Base-by-base conservation (phyloP, 345 rosid genomes). In the Euphorbia peplus region DNA sequence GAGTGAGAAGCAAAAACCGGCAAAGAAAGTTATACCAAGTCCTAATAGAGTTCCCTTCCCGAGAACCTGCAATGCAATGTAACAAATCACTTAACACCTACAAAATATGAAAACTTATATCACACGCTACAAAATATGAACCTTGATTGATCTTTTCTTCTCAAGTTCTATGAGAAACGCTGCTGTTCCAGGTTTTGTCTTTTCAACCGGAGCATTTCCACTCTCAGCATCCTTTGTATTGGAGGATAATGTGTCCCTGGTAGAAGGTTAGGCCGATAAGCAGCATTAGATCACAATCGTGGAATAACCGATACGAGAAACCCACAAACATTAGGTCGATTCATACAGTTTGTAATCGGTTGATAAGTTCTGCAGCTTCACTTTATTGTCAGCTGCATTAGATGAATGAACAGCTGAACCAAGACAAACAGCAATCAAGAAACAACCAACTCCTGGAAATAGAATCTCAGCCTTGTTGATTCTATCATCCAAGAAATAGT, bases 401-500 rank as follows among this genome's bases (percentile, higher is more conserved):
- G 98, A 93, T 26, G 83, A 50, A 51, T 93, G 97, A 48, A 93
- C 92, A 13, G 87, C 88, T 60, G 97, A 87, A 7, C 88, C 93
- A 8, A 93, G 90, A 75, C 84, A 87, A 67, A 89, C 92, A 18
- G 96, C 97, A 25, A 93, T 70, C 76, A 90, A 75, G 84, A 90
- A 90, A 87, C 97, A 93, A 57, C 80, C 98, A 11, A 90, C 90
- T 0, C 98, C 98, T 0, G 92, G 90, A 61, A 90, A 90, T 56
- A 93, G 90, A 53, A 90, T 78, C 83, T 87, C 89, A 0, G 97
- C 98, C 80, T 55, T 84, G 70, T 91, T 91, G 26, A 91, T 89
- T 76, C 70, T 91, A 75, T 85, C 82, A 64, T 88, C 98, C 66
- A 93, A 83, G 83, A 90, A 90, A 83, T 90, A 90, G 73, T 93